A percentile compares a stretch with the other conserved stretches of the same genome.
These are phyloP conservation scores for Scheffersomyces coipomensis DNA, from an alignment of 805 yeast species.

Conservation along the genomic window DNA sequence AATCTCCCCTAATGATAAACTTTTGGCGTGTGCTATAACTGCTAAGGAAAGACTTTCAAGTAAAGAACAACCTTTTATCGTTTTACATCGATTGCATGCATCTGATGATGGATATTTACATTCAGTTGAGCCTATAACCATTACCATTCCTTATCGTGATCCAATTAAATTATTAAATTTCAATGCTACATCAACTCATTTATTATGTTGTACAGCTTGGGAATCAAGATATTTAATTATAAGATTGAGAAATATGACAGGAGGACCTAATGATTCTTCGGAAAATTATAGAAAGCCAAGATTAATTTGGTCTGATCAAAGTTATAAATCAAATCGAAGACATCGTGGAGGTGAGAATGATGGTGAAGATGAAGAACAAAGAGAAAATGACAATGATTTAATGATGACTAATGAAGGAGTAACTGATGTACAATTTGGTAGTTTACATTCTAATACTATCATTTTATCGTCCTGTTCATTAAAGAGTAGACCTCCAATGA, in stretches of 20 bases:
- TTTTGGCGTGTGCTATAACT: constrained; percentile 78
- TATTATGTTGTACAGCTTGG: constrained; percentile 73
- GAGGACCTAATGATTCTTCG: constrained; percentile 51
- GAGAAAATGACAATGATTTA: constrained; percentile 19
- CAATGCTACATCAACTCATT: constrained; percentile 65
- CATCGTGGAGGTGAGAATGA: constrained; percentile 12
- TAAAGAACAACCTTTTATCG: constrained; percentile 73
- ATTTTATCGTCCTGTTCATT: constrained; percentile 38
- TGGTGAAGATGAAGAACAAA: constrained; percentile 14
- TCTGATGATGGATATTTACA: constrained; percentile 10
- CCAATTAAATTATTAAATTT: constrained; percentile 75
- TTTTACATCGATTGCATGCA: constrained; percentile 45
- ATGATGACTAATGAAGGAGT: constrained; percentile 84
- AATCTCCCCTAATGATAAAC: constrained; percentile 59
- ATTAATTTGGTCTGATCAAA: constrained; percentile 35
- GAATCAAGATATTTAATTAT: constrained; percentile 81
- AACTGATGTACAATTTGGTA: constrained; percentile 67
- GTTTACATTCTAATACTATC: constrained; percentile 30
- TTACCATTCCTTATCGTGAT: constrained; percentile 83
- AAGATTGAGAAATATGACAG: constrained; percentile 58
- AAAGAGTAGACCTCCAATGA: constrained; percentile 28
- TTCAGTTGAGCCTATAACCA: constrained; percentile 59
- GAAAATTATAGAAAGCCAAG: constrained; percentile 36
- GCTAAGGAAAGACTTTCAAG: constrained; percentile 70
- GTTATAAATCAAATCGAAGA: constrained; percentile 12